Evolutionary conservation across 2,329 filamentous ascomycete species (phyloP).

Genomic region (Talaromyces sp.): DNA sequence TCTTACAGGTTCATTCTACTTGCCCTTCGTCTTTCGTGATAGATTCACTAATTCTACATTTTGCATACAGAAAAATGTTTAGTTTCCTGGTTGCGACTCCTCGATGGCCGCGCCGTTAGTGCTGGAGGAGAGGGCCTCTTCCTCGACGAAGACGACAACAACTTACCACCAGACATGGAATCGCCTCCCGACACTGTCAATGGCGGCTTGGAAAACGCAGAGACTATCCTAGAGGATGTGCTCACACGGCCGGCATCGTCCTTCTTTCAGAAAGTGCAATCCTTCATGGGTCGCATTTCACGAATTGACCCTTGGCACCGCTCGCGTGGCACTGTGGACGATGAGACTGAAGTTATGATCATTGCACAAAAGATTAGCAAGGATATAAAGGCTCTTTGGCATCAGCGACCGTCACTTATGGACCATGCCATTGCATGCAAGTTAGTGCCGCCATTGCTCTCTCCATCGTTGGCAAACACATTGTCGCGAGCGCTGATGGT

Average conservation of each 20-base stretch:
- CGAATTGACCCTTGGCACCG: constrained; percentile 57
- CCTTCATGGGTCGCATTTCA: constrained; percentile 56
- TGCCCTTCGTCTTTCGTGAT: neutral
- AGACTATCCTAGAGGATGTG: constrained; percentile 54
- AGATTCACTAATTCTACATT: neutral
- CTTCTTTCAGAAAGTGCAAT: constrained; percentile 58
- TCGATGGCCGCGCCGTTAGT: constrained; percentile 55
- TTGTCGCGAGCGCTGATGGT: constrained; percentile 54
- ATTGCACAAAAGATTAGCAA: constrained; percentile 50
- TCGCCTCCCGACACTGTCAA: constrained; percentile 25
- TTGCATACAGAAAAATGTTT: constrained; percentile 45
- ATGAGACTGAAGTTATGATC: constrained; percentile 58
- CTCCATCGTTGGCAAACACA: constrained; percentile 47
- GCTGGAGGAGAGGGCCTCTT: constrained; percentile 56
- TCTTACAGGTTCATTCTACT: constrained; percentile 9
- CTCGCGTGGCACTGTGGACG: constrained; percentile 53
- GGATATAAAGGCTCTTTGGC: constrained; percentile 51
- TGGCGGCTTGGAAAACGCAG: constrained; percentile 25
- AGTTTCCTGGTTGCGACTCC: constrained; percentile 53
- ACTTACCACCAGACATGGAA: constrained; percentile 10
- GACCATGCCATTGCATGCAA: constrained; percentile 54
- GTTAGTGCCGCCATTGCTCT: constrained; percentile 48
- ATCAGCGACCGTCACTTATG: constrained; percentile 52
- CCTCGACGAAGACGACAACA: constrained; percentile 48
- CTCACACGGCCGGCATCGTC: constrained; percentile 54